Percentiles rank a stretch among this genome's conserved stretches.
phyloP scores from a whole-genome alignment of 805 yeast genomes.

The Phaffomyces antillensis region DNA sequence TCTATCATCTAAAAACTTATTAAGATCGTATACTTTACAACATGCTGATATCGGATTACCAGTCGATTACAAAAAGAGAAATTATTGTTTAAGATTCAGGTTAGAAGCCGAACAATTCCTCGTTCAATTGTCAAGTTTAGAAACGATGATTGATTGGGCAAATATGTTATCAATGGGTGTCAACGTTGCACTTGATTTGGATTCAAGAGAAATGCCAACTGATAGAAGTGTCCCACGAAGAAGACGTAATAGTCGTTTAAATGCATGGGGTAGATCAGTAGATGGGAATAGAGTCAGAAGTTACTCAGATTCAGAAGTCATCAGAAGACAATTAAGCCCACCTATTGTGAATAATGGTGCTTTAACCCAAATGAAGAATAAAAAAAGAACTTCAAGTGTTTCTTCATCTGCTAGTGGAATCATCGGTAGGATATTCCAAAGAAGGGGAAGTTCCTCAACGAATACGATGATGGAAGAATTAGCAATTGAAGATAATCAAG shows the following conservation, averaged over 20 bases:
- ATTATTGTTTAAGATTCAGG: conserved; percentile 65
- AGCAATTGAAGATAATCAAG: background rate
- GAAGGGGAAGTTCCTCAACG: background rate
- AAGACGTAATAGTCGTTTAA: conserved; percentile 38
- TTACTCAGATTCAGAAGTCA: conserved; percentile 22
- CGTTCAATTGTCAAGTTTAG: conserved; percentile 52
- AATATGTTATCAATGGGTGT: conserved; percentile 65
- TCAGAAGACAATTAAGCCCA: conserved; percentile 21
- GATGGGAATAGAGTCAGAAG: conserved; percentile 19
- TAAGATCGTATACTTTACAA: conserved; percentile 74
- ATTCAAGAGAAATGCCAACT: conserved; percentile 61
- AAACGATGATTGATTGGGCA: conserved; percentile 75
- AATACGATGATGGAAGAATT: background rate
- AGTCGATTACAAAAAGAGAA: conserved; percentile 67
- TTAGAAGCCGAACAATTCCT: conserved; percentile 80
- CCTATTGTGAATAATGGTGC: conserved; percentile 6
- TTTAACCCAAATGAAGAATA: background rate
- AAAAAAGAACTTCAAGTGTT: conserved; percentile 15
- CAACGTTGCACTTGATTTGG: conserved; percentile 72
- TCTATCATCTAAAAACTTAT: conserved; percentile 25
- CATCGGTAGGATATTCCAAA: conserved; percentile 4
- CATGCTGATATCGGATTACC: conserved; percentile 83
- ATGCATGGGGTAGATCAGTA: conserved; percentile 1
- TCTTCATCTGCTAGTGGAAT: conserved; percentile 12
- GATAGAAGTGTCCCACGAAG: conserved; percentile 79